Percentiles rank a stretch among this genome's conserved stretches.
Conservation (phyloP, 1,284 basidiomycete species). For the Schizophyllum commune region DNA sequence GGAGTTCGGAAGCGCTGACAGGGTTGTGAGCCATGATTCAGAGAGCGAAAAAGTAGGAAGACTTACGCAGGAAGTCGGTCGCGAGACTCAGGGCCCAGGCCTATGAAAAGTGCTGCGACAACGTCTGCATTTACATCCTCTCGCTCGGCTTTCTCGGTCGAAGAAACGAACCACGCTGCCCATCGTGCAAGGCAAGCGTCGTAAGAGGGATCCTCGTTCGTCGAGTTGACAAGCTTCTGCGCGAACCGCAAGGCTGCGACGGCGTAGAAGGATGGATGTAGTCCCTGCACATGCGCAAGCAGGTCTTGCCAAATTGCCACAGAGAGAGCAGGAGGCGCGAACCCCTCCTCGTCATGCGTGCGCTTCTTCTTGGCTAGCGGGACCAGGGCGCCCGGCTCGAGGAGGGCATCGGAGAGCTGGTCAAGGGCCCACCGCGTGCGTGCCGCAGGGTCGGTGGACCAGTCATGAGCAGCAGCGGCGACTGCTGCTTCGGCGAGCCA, state of each 20-base stretch:
- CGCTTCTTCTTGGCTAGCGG: conserved; percentile 80
- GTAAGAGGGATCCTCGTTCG: conserved; percentile 33
- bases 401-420: conserved; percentile 52
- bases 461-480: conserved; percentile 36
- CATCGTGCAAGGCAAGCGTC: conserved; percentile 57
- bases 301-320: conserved; percentile 68
- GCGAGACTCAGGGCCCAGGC: conserved; percentile 32
- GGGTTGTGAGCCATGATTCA: not conserved
- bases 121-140: conserved; percentile 38
- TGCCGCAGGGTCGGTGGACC: conserved; percentile 41
- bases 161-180: conserved; percentile 51
- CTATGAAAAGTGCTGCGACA: conserved; percentile 37
- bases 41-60: not conserved
- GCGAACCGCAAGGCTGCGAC: conserved; percentile 47
- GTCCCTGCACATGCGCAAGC: conserved; percentile 49
- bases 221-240: conserved; percentile 27
- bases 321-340: conserved; percentile 44
- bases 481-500: conserved; percentile 72
- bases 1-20: conserved; percentile 28
- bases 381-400: conserved; percentile 62
- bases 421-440: conserved; percentile 55
- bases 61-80: conserved; percentile 31
- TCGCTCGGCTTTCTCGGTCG: conserved; percentile 19
- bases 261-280: conserved; percentile 47
- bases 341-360: conserved; percentile 32